Conservation (phyloP, 306 rosid genomes). For the Mimosa bimucronata region DNA sequence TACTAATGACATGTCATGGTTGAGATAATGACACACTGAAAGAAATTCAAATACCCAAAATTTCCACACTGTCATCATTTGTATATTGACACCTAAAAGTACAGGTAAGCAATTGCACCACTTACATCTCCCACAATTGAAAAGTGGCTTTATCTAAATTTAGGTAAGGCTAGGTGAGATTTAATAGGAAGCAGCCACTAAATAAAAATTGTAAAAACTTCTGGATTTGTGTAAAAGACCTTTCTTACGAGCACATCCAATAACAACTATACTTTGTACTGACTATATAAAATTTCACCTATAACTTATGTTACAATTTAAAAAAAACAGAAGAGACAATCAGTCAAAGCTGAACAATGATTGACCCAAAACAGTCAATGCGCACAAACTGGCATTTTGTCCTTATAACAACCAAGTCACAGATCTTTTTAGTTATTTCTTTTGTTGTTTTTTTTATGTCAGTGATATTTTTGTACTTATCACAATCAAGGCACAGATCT, state of each 20-base stretch:
- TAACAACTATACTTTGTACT: neutral
- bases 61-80: neutral
- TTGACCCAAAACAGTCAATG: slow-evolving; percentile 1
- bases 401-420: slow-evolving; percentile 1
- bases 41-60: neutral
- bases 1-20: neutral
- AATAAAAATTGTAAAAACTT: too few species aligned
- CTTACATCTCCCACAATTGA: neutral
- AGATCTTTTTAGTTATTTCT: neutral
- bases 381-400: slow-evolving; percentile 11
- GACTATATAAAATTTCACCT: neutral
- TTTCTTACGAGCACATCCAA: neutral
- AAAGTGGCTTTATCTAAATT: neutral
- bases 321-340: neutral
- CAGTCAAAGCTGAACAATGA: neutral
- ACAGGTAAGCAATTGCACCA: neutral
- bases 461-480: neutral
- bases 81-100: neutral
- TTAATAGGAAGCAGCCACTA: too few species aligned
- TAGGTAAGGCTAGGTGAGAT: slow-evolving; percentile 2
- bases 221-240: neutral
- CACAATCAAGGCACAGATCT: slow-evolving; percentile 1
- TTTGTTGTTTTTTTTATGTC: neutral
- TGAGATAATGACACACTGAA: neutral
- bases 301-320: neutral